phyloP scores from a whole-genome alignment of 2,329 filamentous ascomycete species.

The Botrytis porri region DNA sequence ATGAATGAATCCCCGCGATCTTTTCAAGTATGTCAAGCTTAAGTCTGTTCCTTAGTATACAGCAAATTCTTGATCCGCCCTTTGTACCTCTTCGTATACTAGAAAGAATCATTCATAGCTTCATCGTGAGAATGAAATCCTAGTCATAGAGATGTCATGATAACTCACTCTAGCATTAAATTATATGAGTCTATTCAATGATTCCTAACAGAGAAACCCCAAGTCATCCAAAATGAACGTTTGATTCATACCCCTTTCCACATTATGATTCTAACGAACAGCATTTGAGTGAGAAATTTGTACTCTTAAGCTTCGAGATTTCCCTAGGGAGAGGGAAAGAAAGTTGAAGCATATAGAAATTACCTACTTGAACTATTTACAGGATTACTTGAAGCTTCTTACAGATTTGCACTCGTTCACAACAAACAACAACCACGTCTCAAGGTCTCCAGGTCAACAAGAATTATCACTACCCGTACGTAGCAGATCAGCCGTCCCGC shows the following conservation, averaged over 20 bases:
- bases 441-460: background rate
- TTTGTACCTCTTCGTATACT: background rate
- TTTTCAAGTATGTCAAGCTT: background rate
- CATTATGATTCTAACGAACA: background rate
- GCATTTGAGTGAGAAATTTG: background rate
- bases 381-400: background rate
- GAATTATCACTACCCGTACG: background rate
- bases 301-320: background rate
- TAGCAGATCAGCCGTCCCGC: background rate
- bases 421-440: background rate
- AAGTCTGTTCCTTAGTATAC: background rate
- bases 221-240: background rate
- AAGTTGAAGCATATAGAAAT: background rate
- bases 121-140: too few species aligned
- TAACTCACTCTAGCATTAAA: background rate
- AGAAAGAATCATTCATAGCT: background rate
- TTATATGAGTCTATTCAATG: background rate
- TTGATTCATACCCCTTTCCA: background rate
- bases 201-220: background rate
- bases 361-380: background rate
- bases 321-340: background rate
- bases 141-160: background rate
- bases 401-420: background rate
- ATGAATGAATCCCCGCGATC: too few species aligned
- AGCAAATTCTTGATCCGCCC: background rate